Base-by-base conservation (phyloP, 2,329 filamentous ascomycete genomes). In the Calonectria pteridis region DNA sequence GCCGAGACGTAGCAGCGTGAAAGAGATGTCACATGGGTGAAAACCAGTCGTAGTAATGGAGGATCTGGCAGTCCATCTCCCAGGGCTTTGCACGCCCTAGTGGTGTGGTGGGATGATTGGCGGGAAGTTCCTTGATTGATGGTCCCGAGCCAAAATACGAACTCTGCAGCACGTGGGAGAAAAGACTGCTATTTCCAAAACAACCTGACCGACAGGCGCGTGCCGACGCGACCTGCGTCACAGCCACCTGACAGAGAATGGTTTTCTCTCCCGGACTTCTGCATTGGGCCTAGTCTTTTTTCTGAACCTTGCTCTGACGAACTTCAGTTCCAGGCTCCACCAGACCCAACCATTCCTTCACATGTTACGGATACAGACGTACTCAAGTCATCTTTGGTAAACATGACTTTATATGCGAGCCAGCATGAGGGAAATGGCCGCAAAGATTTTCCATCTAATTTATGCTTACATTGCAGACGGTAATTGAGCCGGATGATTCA, bases 221-320 rank as follows among this genome's bases (percentile, higher is more conserved):
- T 62, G 26, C n/a, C 33, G 55, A 40, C 35, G 43, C 23, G 33
- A 35, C 35, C 28, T 62, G 55, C 28, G 55, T 35, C 33, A 62
- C 55, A 62, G 14, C 33, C 55, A 28, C 55, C 55, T 62, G 55
- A 62, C 37, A 26, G 43, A 62, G 33, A 55, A 40, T 40, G 40
- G 33, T 67, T 67, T 67, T 67, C 64, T 67, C 64, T 67, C 64
- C 64, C 64, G 64, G 51, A 26, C 64, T 67, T 28, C 64, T 20
- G 5, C 6, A 67, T 43, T 29, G 64, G 64, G 64, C 14, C 43
- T 66, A 55, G 64, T 18, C 26, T 62, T n/a, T 18, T 37, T 7
- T 2, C 5, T 40, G n/a, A 40, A 18, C 55, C 55, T 40, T 40
- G 55, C 55, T 46, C 18, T 10, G 16, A 18, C 55, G 33, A 29